These are phyloP conservation scores for Apiospora malaysiana DNA, from an alignment of 2,329 filamentous ascomycete species.

Conservation along the genomic window DNA sequence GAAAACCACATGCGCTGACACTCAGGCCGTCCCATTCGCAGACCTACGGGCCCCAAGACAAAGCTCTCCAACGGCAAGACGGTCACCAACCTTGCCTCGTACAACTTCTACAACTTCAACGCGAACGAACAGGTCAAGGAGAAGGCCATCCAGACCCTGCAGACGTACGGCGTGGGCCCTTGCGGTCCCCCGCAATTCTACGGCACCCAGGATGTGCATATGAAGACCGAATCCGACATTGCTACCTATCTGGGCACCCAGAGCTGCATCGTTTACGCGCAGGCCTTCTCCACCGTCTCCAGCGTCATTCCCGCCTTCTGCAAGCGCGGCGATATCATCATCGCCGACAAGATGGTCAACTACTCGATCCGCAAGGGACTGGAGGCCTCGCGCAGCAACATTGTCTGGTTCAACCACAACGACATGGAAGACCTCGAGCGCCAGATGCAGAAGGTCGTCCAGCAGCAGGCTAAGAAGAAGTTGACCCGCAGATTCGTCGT, in stretches of 20 bases:
- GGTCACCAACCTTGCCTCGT: slow-evolving; percentile 90
- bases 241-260: slow-evolving; percentile 87
- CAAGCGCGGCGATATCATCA: slow-evolving; percentile 96
- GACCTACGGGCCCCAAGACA: slow-evolving; percentile 86
- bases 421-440: slow-evolving; percentile 92
- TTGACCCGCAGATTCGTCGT: slow-evolving; percentile 94
- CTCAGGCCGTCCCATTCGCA: slow-evolving; percentile 42
- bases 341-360: slow-evolving; percentile 92
- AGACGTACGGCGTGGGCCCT: slow-evolving; percentile 94
- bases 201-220: slow-evolving; percentile 96
- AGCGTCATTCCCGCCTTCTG: slow-evolving; percentile 96
- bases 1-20: neutral
- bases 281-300: slow-evolving; percentile 96
- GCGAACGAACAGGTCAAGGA: slow-evolving; percentile 91
- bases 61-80: slow-evolving; percentile 89
- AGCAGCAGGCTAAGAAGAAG: slow-evolving; percentile 84
- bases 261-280: slow-evolving; percentile 92
- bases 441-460: slow-evolving; percentile 82
- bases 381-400: slow-evolving; percentile 88
- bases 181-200: slow-evolving; percentile 98
- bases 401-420: slow-evolving; percentile 94
- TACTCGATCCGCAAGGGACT: slow-evolving; percentile 94
- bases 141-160: slow-evolving; percentile 90
- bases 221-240: slow-evolving; percentile 95
- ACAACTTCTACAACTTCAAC: slow-evolving; percentile 98